A percentile compares a stretch with the other conserved stretches of the same genome.
Conservation (phyloP, 2,329 filamentous ascomycete genomes). For the Thielaviopsis punctulata region DNA sequence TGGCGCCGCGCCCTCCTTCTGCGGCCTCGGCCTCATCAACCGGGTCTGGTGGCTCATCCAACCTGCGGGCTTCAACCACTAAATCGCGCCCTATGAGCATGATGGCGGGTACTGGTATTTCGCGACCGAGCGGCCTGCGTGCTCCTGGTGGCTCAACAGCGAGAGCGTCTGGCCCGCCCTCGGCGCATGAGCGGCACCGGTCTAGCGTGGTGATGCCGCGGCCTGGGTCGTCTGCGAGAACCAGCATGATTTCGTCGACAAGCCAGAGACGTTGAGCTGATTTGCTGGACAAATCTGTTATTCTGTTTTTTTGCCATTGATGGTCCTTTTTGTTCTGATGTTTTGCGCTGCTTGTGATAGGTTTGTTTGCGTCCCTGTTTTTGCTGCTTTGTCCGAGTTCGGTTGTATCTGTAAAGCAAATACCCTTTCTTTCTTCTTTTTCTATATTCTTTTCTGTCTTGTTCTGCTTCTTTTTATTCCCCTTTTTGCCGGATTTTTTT, state of each 20-base stretch:
- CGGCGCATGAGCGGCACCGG: conserved; percentile 28
- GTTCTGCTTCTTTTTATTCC: neutral
- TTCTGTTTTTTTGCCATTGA: neutral
- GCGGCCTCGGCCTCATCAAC: conserved; percentile 10
- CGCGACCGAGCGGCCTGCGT: conserved; percentile 39
- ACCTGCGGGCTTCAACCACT: conserved; percentile 18
- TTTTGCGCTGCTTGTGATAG: neutral
- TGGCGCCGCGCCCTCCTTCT: conserved; percentile 6
- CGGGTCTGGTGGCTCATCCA: conserved; percentile 8
- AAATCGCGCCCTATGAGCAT: conserved; percentile 22
- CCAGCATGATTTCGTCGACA: conserved; percentile 71
- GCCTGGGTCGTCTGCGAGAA: conserved; percentile 32
- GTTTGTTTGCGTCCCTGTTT: neutral
- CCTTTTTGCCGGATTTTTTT: neutral
- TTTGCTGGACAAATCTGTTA: conserved; percentile 10
- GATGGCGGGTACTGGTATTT: conserved; percentile 37
- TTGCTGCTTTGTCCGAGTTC: neutral
- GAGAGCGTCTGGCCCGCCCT: conserved; percentile 15
- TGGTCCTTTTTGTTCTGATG: neutral
- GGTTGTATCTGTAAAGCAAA: neutral
- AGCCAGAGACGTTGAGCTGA: conserved; percentile 31
- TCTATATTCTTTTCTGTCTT: neutral
- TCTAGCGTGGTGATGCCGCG: conserved; percentile 31
- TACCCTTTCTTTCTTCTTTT: neutral
- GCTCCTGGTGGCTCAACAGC: conserved; percentile 34